Evolutionary conservation across 306 rosid species (phyloP).

Genomic region (Casuarina equisetifolia): DNA sequence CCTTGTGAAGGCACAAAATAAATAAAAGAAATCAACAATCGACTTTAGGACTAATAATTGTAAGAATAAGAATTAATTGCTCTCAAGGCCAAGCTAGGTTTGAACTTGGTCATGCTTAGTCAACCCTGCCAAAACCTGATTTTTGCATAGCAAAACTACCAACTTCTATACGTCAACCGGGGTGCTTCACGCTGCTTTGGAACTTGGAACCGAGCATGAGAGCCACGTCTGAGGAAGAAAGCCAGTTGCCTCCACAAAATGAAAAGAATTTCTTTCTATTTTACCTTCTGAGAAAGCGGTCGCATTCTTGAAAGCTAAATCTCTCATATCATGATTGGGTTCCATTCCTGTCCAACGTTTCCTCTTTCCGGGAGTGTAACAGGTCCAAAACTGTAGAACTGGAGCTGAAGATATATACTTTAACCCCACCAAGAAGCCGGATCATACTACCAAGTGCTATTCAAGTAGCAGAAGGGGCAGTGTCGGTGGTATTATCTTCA

Average conservation of each 20-base stretch:
- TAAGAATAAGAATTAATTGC: background rate
- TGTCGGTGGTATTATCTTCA: slow-evolving; percentile 32
- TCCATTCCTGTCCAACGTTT: background rate
- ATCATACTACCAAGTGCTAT: slow-evolving; percentile 5
- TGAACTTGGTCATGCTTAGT: background rate
- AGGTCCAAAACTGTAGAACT: background rate
- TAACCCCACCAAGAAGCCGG: slow-evolving; percentile 12
- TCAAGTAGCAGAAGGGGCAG: slow-evolving; percentile 16
- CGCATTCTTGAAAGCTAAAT: background rate
- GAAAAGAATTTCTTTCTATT: no score
- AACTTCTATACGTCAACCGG: background rate
- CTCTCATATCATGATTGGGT: background rate
- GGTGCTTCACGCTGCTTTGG: background rate
- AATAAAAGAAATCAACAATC: background rate
- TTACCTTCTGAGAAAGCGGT: no score
- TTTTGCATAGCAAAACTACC: background rate
- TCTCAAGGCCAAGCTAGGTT: background rate
- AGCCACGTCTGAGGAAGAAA: no score
- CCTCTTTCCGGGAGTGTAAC: background rate
- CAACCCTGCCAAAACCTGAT: background rate
- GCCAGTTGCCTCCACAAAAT: no score
- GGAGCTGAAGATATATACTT: background rate
- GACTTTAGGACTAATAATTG: background rate
- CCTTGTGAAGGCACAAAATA: background rate
- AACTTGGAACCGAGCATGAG: background rate